phyloP scores from a whole-genome alignment of 331 rosid species.

The Spiraea crenata region DNA sequence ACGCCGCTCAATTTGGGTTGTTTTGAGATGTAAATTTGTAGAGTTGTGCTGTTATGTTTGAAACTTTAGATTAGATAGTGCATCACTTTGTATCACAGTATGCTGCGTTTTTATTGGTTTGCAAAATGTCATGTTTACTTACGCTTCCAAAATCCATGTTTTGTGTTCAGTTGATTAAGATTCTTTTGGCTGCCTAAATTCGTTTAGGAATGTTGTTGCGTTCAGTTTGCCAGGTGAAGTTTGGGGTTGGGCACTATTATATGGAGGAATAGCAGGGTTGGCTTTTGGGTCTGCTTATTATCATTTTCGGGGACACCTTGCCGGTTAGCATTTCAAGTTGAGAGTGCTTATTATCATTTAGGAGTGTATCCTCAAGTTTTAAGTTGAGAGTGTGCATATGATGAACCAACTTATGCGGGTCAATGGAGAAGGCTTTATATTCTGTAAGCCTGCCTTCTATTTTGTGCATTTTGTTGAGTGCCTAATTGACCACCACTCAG shows the following conservation, averaged over 20 bases:
- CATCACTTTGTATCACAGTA: too few relatives aligned
- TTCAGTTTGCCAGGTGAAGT: conserved; percentile 39
- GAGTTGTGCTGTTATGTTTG: too few relatives aligned
- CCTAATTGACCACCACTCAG: background rate
- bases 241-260: conserved; percentile 57
- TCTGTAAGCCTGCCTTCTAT: background rate
- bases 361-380: too few relatives aligned
- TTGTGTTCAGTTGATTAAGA: too few relatives aligned
- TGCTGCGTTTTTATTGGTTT: too few relatives aligned
- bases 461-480: background rate
- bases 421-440: background rate
- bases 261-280: conserved; percentile 28
- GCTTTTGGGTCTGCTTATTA: conserved; percentile 42
- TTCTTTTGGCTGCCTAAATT: too few relatives aligned
- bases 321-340: conserved; percentile 51
- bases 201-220: conserved; percentile 25
- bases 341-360: too few relatives aligned
- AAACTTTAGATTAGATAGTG: too few relatives aligned
- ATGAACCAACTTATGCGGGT: background rate
- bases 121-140: too few relatives aligned
- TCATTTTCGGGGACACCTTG: conserved; percentile 37
- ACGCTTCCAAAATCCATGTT: too few relatives aligned
- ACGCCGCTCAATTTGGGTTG: too few relatives aligned
- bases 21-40: too few relatives aligned
- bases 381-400: background rate